A percentile compares a stretch with the other conserved stretches of the same genome.
These are phyloP conservation scores for Lotus japonicus DNA, from an alignment of 306 rosid genomes.

Conservation along the genomic window DNA sequence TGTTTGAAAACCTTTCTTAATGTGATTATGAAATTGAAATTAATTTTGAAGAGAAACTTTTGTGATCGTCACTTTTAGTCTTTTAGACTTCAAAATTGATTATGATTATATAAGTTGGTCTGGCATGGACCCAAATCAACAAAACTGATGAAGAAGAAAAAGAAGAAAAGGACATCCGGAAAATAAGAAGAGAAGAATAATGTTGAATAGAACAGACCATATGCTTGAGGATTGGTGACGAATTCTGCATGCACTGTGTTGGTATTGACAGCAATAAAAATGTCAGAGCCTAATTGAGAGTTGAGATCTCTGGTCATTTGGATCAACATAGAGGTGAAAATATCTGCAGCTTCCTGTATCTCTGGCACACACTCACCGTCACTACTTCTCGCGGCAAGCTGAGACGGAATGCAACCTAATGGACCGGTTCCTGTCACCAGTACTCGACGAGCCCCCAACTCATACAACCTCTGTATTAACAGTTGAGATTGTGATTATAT, in stretches of 20 bases:
- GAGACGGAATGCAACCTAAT: constrained; percentile 34
- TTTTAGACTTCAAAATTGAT: too few species aligned
- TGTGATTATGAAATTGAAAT: too few species aligned
- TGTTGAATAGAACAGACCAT: constrained; percentile 18
- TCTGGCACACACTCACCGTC: constrained; percentile 36
- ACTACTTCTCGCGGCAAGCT: constrained; percentile 30
- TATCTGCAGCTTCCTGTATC: constrained; percentile 22
- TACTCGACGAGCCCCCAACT: constrained; percentile 38
- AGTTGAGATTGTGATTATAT: too few species aligned
- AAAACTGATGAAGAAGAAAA: neutral
- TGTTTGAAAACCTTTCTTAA: too few species aligned
- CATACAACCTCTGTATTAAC: constrained; percentile 16
- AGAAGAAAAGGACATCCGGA: too few species aligned
- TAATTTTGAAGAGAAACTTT: too few species aligned
- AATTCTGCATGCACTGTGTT: constrained; percentile 23
- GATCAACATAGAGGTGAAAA: constrained; percentile 23
- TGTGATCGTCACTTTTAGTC: too few species aligned
- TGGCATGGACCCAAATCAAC: too few species aligned
- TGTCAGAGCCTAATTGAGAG: constrained; percentile 14
- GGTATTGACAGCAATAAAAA: constrained; percentile 31
- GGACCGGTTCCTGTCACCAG: constrained; percentile 47
- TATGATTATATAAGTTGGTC: too few species aligned
- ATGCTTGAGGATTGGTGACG: constrained; percentile 28
- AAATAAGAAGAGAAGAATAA: neutral
- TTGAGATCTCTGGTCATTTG: constrained; percentile 36